Base-by-base conservation (phyloP, 768 basidiomycete species). In the Suillus bovinus region DNA sequence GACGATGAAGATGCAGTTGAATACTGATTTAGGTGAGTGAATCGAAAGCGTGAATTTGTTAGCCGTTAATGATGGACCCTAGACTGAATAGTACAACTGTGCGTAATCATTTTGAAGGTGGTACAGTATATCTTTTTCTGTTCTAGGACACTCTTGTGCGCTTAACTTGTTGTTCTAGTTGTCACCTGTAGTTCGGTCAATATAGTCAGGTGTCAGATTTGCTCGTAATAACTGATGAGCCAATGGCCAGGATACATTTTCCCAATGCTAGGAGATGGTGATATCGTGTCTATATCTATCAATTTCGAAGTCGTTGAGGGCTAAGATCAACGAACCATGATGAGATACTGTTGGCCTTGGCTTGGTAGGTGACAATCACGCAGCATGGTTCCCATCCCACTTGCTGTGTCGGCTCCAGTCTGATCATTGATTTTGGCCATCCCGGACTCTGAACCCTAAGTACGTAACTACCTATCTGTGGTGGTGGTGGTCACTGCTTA, bases 1-100 rank as follows among this genome's bases (percentile, higher is more conserved):
- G 89, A 91, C 62, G 90, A 89, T 65, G 90, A 91, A 65, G 90
- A 91, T 70, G 90, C 89, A 13, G 89, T 92, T 50, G 90, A 92
- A 77, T 92, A 91, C 77, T 91, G 63, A 74, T 36, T 31, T 60
- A 62, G 55, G 55, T 39, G 27, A 56, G 55, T 20, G 16, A 20
- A 17, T 11, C 17, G 5, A 10, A 39, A 17, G 11, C 6, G 17
- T 39, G 24, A 11, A 29, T 56, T 39, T 29, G 27, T 56, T 56
- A 38, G 55, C 38, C 11, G 20, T 39, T 56, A 17, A 56, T 39
- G 24, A 13, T 56, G 55, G 11, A 27, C 38, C 55, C 38, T 39
- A 56, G 55, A 39, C 39, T 27, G 55, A 56, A 56, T 56, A 56
- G 38, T 56, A 56, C 6, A 29, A 29, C 10, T 56, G 38, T 56